Conservation (phyloP, 495 filamentous ascomycete species). For the Xylaria grammica region DNA sequence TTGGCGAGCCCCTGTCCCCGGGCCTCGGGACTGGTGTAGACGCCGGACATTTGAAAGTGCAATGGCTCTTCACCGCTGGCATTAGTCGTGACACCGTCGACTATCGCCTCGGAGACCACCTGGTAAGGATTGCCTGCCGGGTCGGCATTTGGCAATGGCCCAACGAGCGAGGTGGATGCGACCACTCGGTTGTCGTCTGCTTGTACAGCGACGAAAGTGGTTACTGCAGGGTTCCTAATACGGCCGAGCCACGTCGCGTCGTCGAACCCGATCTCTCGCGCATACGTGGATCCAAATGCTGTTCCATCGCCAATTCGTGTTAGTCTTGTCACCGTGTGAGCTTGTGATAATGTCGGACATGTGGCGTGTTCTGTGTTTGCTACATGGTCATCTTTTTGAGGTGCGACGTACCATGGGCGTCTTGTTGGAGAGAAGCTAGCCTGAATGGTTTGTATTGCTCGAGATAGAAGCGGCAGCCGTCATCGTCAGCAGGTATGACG, state of each 20-base stretch:
- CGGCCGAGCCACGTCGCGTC: constrained; percentile 49
- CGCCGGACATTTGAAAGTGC: constrained; percentile 44
- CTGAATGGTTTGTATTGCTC: constrained; percentile 40
- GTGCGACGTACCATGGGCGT: constrained; percentile 30
- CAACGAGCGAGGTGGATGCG: constrained; percentile 33
- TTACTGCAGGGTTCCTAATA: constrained; percentile 51
- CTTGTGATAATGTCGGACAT: background rate
- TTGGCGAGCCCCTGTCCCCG: constrained; percentile 50
- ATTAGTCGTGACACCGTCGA: constrained; percentile 8
- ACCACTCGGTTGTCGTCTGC: constrained; percentile 29
- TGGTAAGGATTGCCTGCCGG: constrained; percentile 35
- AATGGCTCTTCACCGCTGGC: constrained; percentile 20
- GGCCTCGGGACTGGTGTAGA: constrained; percentile 52
- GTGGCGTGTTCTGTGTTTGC: background rate
- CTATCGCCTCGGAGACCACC: constrained; percentile 15
- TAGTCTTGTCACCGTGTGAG: constrained; percentile 4
- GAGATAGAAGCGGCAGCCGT: constrained; percentile 30
- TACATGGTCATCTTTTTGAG: background rate
- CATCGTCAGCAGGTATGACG: constrained; percentile 34
- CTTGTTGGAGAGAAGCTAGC: constrained; percentile 34
- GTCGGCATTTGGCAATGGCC: constrained; percentile 28
- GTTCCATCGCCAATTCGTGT: background rate
- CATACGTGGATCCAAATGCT: constrained; percentile 57
- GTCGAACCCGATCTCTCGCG: constrained; percentile 47
- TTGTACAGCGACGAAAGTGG: constrained; percentile 48